Evolutionary conservation across 2,329 filamentous ascomycete species (phyloP).

Genomic region (Zymoseptoria crescenta): DNA sequence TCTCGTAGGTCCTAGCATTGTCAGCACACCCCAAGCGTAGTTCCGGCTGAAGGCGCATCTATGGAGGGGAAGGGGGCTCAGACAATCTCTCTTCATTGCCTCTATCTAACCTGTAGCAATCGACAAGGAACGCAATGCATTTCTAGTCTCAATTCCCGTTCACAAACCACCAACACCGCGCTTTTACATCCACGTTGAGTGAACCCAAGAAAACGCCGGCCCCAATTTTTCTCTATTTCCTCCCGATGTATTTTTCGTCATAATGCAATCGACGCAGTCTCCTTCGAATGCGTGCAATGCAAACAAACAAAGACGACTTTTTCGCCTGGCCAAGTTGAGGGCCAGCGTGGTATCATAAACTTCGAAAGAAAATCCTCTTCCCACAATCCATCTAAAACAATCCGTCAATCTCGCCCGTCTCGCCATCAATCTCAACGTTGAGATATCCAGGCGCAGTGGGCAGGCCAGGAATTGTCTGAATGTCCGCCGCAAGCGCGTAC

Average conservation of each 20-base stretch:
- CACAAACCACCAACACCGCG: background rate
- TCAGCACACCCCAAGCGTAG: too few species aligned
- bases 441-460: slow-evolving; percentile 93
- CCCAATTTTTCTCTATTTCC: background rate
- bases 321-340: background rate
- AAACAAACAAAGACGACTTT: background rate
- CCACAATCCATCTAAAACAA: slow-evolving; percentile 59
- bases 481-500: slow-evolving; percentile 92
- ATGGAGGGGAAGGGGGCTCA: too few species aligned
- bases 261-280: background rate
- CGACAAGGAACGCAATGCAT: background rate
- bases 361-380: background rate
- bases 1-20: too few species aligned
- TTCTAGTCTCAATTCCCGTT: background rate
- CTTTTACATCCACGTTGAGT: background rate
- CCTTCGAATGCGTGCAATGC: background rate
- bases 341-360: slow-evolving; percentile 3
- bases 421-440: slow-evolving; percentile 67
- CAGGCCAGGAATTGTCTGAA: slow-evolving; percentile 94
- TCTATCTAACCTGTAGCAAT: background rate
- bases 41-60: too few species aligned
- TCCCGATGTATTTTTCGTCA: background rate
- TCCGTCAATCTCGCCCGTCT: slow-evolving; percentile 52
- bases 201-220: background rate
- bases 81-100: background rate